Percentiles rank a stretch among this genome's conserved stretches.
phyloP scores from a whole-genome alignment of 2,329 filamentous ascomycete species.

The Ophiocordyceps camponoti-saundersi region DNA sequence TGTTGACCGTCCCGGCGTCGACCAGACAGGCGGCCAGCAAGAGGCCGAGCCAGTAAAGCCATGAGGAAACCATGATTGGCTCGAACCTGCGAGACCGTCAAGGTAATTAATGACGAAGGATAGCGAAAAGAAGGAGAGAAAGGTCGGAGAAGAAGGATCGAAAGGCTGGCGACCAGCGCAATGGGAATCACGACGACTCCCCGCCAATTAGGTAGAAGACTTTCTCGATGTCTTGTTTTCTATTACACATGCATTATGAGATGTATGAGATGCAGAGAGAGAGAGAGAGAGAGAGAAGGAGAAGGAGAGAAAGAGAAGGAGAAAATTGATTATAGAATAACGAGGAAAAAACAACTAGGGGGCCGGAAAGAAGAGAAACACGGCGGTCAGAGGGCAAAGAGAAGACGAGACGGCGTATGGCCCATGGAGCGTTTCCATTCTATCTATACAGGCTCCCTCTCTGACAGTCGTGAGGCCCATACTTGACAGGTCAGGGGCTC shows the following conservation, averaged over 20 bases:
- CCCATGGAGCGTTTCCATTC: not conserved
- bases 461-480: not conserved
- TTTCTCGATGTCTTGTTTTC: not conserved
- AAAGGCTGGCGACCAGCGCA: constrained; percentile 9
- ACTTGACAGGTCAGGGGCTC: not conserved
- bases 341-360: not conserved
- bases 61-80: not conserved
- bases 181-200: constrained; percentile 6
- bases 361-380: not conserved
- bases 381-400: not conserved
- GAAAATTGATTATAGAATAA: not conserved
- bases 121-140: not conserved
- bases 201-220: not conserved
- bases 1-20: not conserved
- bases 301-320: not conserved
- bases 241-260: not conserved
- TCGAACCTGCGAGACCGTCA: not conserved
- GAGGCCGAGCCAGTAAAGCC: not conserved
- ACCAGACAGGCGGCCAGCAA: not conserved
- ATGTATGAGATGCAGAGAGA: not conserved
- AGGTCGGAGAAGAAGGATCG: not conserved
- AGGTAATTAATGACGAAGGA: not conserved
- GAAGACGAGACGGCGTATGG: not conserved
- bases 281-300: not conserved
- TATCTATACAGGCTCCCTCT: not conserved